phyloP scores from a whole-genome alignment of 1,284 basidiomycete genomes.

The Cystobasidium slooffiae region DNA sequence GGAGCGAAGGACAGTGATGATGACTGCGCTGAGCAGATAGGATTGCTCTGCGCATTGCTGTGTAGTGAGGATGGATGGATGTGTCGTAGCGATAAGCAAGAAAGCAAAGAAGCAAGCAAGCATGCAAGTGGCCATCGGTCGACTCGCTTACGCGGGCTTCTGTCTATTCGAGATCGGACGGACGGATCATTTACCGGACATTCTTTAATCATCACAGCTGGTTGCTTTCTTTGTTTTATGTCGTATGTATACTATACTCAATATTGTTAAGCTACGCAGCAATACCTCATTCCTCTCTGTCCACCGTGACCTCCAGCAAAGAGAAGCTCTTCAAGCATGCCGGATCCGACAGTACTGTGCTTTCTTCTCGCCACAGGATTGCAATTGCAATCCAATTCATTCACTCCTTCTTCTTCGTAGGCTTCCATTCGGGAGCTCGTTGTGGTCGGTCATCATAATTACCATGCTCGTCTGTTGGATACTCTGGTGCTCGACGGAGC shows the following conservation, averaged over 20 bases:
- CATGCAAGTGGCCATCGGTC: not conserved
- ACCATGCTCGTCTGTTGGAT: slow-evolving; percentile 31
- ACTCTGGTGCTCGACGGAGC: slow-evolving; percentile 35
- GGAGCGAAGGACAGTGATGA: slow-evolving; percentile 10
- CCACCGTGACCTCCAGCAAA: not conserved
- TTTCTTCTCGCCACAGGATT: too few species aligned
- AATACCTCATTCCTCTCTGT: too few species aligned
- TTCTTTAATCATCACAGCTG: not conserved
- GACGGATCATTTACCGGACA: not conserved
- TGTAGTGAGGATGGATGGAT: slow-evolving; percentile 6
- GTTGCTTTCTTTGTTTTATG: too few species aligned
- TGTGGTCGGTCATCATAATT: not conserved
- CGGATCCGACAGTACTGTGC: too few species aligned
- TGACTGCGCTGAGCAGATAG: slow-evolving; percentile 22
- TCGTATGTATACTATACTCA: too few species aligned
- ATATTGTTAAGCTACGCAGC: too few species aligned
- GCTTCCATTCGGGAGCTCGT: slow-evolving; percentile 10
- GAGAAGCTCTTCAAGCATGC: not conserved
- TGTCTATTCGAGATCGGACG: not conserved
- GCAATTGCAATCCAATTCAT: not conserved
- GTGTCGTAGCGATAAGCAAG: not conserved
- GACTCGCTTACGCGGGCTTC: slow-evolving; percentile 19
- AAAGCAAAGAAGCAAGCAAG: slow-evolving; percentile 8
- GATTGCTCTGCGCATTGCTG: slow-evolving; percentile 41
- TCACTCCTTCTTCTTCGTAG: not conserved